These are phyloP conservation scores for Botrytis deweyae DNA, from an alignment of 2,329 filamentous ascomycete species.

Conservation along the genomic window DNA sequence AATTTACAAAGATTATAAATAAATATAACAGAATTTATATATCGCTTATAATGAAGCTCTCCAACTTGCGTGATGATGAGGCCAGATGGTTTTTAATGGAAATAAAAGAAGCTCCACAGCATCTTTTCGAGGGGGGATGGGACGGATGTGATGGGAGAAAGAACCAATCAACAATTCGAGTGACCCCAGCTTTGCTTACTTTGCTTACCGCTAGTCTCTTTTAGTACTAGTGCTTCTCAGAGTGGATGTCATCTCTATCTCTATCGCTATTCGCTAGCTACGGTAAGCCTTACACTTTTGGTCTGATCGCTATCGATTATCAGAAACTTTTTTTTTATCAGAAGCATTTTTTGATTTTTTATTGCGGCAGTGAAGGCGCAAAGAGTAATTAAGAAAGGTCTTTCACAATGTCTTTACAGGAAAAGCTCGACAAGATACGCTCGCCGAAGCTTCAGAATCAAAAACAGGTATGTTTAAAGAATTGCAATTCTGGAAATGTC, in stretches of 20 bases:
- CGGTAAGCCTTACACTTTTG: constrained; percentile 22
- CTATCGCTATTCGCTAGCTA: constrained; percentile 15
- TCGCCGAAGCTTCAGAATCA: constrained; percentile 95
- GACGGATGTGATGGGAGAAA: background rate
- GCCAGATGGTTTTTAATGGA: constrained; percentile 3
- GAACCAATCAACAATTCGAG: background rate
- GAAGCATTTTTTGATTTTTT: constrained; percentile 23
- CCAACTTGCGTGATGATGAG: background rate
- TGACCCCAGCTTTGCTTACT: background rate
- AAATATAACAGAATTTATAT: background rate
- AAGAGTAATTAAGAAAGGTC: constrained; percentile 30
- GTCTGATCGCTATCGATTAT: constrained; percentile 28
- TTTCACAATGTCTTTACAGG: constrained; percentile 64
- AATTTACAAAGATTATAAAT: background rate
- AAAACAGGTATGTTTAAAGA: constrained; percentile 66
- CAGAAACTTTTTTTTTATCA: constrained; percentile 24
- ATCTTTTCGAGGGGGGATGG: background rate
- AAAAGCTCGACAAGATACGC: constrained; percentile 96
- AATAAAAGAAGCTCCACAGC: background rate
- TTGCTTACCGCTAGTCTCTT: background rate
- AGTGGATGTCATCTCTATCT: background rate
- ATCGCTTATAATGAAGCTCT: background rate
- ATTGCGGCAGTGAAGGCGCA: constrained; percentile 31
- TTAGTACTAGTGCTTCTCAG: background rate
- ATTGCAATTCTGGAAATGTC: constrained; percentile 20